Conservation (phyloP, 352 stramenopile species). For the Globisporangium emineosum region DNA sequence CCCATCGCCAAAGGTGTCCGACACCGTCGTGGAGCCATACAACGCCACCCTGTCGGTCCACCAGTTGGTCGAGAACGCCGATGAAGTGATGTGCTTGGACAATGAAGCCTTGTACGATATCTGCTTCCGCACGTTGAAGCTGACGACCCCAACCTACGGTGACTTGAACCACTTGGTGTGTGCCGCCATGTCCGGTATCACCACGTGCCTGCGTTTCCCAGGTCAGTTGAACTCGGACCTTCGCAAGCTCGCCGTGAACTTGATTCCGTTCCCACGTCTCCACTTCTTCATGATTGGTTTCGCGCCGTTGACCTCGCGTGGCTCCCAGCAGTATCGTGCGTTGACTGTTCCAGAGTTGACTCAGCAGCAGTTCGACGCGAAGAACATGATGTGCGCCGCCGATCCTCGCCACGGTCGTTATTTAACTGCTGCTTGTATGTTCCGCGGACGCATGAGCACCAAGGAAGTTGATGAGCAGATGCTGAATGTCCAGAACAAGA, state of each 20-base stretch:
- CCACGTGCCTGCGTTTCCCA: slow-evolving; percentile 98
- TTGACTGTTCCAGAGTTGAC: slow-evolving; percentile 98
- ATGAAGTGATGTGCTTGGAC: slow-evolving; percentile 99
- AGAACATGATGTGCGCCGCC: slow-evolving; percentile 99
- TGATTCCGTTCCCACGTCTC: slow-evolving; percentile 98
- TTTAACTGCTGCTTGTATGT: slow-evolving; percentile 2
- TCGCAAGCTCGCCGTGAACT: slow-evolving; percentile 97
- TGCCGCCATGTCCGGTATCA: slow-evolving; percentile 98
- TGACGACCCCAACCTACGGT: slow-evolving; percentile 97
- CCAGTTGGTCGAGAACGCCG: slow-evolving; percentile 99
- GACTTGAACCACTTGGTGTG: slow-evolving; percentile 99
- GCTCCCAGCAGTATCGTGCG: slow-evolving; percentile 96
- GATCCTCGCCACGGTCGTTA: slow-evolving; percentile 95
- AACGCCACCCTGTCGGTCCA: slow-evolving; percentile 99
- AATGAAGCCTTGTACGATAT: slow-evolving; percentile 99
- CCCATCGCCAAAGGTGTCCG: slow-evolving; percentile 97
- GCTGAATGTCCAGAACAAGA: background rate
- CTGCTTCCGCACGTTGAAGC: slow-evolving; percentile 99
- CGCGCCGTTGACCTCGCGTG: slow-evolving; percentile 92
- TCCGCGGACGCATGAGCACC: background rate
- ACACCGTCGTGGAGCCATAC: slow-evolving; percentile 99
- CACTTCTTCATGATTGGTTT: slow-evolving; percentile 99
- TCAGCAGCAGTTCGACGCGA: slow-evolving; percentile 98
- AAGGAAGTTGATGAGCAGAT: background rate
- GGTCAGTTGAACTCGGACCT: slow-evolving; percentile 99